Evolutionary conservation across 768 basidiomycete genomes (phyloP), one percentile per base, ranked within the genome.

Genomic region (Goffeauzyma gilvescens): DNA sequence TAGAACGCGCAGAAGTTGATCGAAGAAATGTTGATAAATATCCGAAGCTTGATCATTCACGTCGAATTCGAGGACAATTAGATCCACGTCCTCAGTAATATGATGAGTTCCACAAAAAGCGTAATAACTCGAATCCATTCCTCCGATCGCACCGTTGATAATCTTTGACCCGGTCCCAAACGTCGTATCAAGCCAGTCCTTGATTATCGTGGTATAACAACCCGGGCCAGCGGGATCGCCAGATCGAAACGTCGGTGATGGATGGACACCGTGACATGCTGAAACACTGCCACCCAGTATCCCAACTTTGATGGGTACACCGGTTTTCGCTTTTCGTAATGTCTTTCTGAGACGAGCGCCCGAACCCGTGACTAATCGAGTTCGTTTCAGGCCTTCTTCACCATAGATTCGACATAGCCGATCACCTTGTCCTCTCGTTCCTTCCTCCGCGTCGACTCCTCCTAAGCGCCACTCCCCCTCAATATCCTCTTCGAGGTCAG

Each of bases 51-150:
- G 58, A 42, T 62, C 60, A 37, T 62, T 62, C 22, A 62, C 58
- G 44, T 62, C 60, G 43, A 62, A 62, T 38, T 62, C 60, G 7
- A 62, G 46, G 18, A 62, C 50, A 36, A 62, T 57, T 13, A 62
- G 48, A 39, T 62, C 58, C 3, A 55, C 53, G 39, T 62, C 58
- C 22, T 32, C 31, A 1, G 54, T 50, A 20, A 59, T 58, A 38
- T 62, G 60, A 37, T 62, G 60, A 13, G 58, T 59, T 2, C 60
- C 60, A 42, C 60, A 62, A 46, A 62, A 62, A 5, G 60, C 60
- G 30, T 62, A 62, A 41, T 62, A 62, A 30, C 58, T 55, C 38
- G 56, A 56, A 40, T 62, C 60, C 60, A 62, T 59, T 10, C 55
- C 60, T 1, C 60, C 60, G 17, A 62, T 59, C 1, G 60, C 60